Conservation (phyloP, 345 rosid species). For the Odontarrhena argentea region DNA sequence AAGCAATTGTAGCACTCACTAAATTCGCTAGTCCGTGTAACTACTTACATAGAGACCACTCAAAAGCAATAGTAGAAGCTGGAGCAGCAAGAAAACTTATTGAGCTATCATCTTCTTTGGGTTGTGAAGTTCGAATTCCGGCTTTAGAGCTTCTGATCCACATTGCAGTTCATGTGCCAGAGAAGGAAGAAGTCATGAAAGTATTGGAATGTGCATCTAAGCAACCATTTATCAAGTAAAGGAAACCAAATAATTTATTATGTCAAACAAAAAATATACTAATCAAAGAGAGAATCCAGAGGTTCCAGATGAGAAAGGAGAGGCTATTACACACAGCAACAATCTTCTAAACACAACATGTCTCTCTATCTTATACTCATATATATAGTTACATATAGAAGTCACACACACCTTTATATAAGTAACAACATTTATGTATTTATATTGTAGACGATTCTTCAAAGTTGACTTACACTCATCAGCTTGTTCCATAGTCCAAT, state of each 20-base stretch:
- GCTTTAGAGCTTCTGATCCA: conserved; percentile 63
- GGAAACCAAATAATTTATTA: background rate
- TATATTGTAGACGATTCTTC: conserved; percentile 26
- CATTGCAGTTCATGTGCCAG: conserved; percentile 70
- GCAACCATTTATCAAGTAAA: conserved; percentile 12
- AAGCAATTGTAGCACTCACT: conserved; percentile 66
- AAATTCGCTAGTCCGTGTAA: conserved; percentile 71
- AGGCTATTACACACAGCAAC: conserved; percentile 36
- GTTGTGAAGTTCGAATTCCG: conserved; percentile 55
- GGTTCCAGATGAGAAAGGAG: conserved; percentile 22
- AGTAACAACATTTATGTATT: conserved; percentile 17
- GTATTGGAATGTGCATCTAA: conserved; percentile 45
- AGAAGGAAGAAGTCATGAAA: conserved; percentile 60
- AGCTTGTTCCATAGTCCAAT: conserved; percentile 83
- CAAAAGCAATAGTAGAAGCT: conserved; percentile 66
- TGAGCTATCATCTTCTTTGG: conserved; percentile 71
- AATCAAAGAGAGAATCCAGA: conserved; percentile 28
- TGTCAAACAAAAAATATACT: conserved; percentile 36
- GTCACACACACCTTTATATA: conserved; percentile 39
- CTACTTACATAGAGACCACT: conserved; percentile 77
- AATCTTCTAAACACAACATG: conserved; percentile 34
- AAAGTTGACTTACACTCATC: conserved; percentile 30
- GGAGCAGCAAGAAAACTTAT: conserved; percentile 73
- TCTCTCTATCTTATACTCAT: conserved; percentile 35
- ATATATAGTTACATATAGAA: conserved; percentile 40